phyloP scores from a whole-genome alignment of 345 rosid species.

The Camelina sativa region DNA sequence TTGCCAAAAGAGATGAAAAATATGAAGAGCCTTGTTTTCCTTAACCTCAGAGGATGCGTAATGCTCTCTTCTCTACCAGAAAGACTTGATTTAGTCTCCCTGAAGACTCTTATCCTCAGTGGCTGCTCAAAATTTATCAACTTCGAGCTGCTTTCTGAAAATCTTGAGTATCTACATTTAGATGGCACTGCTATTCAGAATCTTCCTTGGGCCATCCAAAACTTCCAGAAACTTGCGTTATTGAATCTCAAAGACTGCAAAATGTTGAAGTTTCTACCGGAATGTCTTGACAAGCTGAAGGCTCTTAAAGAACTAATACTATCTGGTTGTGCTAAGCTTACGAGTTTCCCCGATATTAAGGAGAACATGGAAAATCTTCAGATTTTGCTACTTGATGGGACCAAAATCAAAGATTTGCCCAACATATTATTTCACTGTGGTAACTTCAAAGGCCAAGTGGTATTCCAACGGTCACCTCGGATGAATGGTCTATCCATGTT shows the following conservation, averaged over 20 bases:
- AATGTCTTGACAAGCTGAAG: conserved; percentile 1
- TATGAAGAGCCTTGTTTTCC: conserved; percentile 11
- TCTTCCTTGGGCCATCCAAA: conserved; percentile 7
- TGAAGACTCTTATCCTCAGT: conserved; percentile 20
- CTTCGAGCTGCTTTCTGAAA: conserved; percentile 20
- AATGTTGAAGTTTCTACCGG: conserved; percentile 1
- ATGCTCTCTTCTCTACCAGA: not conserved
- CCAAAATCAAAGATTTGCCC: not conserved
- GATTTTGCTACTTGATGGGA: conserved; percentile 5
- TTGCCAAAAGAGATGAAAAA: not conserved
- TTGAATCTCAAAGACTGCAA: conserved; percentile 9
- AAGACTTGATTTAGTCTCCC: not conserved
- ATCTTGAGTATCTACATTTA: not conserved
- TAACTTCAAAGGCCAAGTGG: not conserved
- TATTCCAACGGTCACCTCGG: not conserved
- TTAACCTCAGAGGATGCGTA: conserved; percentile 29
- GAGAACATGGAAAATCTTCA: conserved; percentile 1
- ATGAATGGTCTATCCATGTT: not conserved
- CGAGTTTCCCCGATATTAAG: not conserved
- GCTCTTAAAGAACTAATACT: conserved; percentile 25
- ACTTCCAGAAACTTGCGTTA: not conserved
- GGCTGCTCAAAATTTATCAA: conserved; percentile 25
- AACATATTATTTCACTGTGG: not conserved
- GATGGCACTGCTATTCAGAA: conserved; percentile 19
- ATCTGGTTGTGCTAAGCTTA: conserved; percentile 5